These are phyloP conservation scores for Lipomyces yamadae DNA, from an alignment of 805 yeast species.

Conservation along the genomic window DNA sequence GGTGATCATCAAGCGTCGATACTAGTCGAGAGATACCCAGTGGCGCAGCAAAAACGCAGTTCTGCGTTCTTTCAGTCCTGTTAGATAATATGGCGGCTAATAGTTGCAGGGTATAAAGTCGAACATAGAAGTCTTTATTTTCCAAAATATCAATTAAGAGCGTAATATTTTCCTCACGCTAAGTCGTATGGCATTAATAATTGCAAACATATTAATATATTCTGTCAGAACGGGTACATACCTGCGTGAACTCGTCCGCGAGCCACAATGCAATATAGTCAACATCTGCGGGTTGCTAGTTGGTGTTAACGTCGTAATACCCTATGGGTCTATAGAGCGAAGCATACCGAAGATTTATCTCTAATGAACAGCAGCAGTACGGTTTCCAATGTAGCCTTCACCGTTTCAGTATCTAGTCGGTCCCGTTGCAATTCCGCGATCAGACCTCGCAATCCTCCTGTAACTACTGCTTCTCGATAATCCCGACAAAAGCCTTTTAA, in stretches of 20 bases:
- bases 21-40: constrained; percentile 81
- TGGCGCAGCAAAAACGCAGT: constrained; percentile 71
- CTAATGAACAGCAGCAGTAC: constrained; percentile 78
- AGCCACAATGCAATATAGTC: constrained; percentile 95
- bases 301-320: neutral
- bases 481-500: constrained; percentile 87
- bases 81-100: constrained; percentile 81
- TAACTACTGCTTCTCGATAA: constrained; percentile 87
- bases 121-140: constrained; percentile 70
- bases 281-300: constrained; percentile 49
- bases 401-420: constrained; percentile 67
- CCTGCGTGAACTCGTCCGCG: constrained; percentile 87
- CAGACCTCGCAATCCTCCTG: constrained; percentile 78
- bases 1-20: constrained; percentile 59
- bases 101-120: constrained; percentile 80
- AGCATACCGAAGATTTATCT: constrained; percentile 52
- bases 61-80: constrained; percentile 74
- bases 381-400: constrained; percentile 84
- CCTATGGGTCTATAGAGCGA: too few species aligned
- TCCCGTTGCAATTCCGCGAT: constrained; percentile 70
- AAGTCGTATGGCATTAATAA: constrained; percentile 22
- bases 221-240: constrained; percentile 26
- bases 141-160: constrained; percentile 57
- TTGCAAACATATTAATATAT: neutral
- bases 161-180: constrained; percentile 52